phyloP scores from a whole-genome alignment of 2,329 filamentous ascomycete species.

The Alternaria alternata region DNA sequence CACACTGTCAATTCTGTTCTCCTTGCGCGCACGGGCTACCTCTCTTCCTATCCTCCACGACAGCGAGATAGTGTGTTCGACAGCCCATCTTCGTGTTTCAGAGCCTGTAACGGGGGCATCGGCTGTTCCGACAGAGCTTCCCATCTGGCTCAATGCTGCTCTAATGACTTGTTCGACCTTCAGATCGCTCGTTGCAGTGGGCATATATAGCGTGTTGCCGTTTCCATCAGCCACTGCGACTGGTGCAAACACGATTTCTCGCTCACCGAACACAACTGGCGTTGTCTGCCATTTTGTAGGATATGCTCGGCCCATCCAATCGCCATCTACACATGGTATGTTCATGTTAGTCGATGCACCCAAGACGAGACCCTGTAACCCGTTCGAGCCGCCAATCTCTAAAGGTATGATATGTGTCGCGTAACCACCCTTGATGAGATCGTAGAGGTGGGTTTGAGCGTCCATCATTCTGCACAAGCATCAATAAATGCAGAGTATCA shows the following conservation, averaged over 20 bases:
- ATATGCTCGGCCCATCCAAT: slow-evolving; percentile 60
- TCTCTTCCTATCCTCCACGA: slow-evolving; percentile 52
- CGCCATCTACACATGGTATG: slow-evolving; percentile 56
- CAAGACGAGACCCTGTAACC: slow-evolving; percentile 51
- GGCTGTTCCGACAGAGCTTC: slow-evolving; percentile 46
- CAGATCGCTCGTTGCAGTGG: slow-evolving; percentile 47
- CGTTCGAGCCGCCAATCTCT: slow-evolving; percentile 60
- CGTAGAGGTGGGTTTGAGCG: slow-evolving; percentile 48
- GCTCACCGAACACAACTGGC: slow-evolving; percentile 53
- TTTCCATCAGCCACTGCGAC: slow-evolving; percentile 53
- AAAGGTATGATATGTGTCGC: slow-evolving; percentile 51
- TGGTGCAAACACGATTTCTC: slow-evolving; percentile 51
- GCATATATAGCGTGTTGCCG: slow-evolving; percentile 53
- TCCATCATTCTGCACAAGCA: slow-evolving; percentile 44
- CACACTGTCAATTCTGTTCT: slow-evolving; percentile 48
- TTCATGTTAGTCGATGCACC: slow-evolving; percentile 52
- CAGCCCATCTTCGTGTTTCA: slow-evolving; percentile 49
- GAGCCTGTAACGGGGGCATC: slow-evolving; percentile 50
- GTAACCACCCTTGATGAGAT: slow-evolving; percentile 40
- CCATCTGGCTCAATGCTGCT: slow-evolving; percentile 49
- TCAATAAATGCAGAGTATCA: neutral
- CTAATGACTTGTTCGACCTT: slow-evolving; percentile 51
- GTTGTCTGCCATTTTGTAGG: slow-evolving; percentile 57
- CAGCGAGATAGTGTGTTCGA: slow-evolving; percentile 51
- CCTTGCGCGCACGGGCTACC: slow-evolving; percentile 45